These are phyloP conservation scores for Tieghemiomyces parasiticus DNA, from an alignment of 192 early-diverging fungal species.

Conservation along the genomic window DNA sequence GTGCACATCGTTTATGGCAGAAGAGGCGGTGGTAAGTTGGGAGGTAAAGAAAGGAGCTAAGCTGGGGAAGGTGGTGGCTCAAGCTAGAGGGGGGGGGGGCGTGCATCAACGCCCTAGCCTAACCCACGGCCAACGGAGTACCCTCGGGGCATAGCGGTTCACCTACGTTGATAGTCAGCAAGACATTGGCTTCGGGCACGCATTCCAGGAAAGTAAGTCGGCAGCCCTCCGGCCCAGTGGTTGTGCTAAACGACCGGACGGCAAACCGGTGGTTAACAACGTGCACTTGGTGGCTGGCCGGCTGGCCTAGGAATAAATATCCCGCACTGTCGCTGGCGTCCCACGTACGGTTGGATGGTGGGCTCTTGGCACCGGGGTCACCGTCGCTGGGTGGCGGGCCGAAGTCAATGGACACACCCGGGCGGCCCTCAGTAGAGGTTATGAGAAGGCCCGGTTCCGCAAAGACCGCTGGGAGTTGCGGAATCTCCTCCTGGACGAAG, in stretches of 20 bases:
- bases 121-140: too few species aligned
- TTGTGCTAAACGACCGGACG: slow-evolving; percentile 39
- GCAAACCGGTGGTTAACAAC: slow-evolving; percentile 47
- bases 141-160: too few species aligned
- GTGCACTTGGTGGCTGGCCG: slow-evolving; percentile 26
- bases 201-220: slow-evolving; percentile 73
- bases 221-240: slow-evolving; percentile 34
- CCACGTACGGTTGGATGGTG: not conserved
- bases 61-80: too few species aligned
- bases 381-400: not conserved
- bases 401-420: not conserved
- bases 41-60: too few species aligned
- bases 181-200: slow-evolving; percentile 57
- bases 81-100: too few species aligned
- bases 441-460: slow-evolving; percentile 7
- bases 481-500: slow-evolving; percentile 8
- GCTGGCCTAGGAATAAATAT: not conserved
- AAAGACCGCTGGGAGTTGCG: slow-evolving; percentile 6
- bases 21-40: too few species aligned
- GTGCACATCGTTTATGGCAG: not conserved
- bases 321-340: not conserved
- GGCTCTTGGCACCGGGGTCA: not conserved
- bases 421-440: not conserved
- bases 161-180: slow-evolving; percentile 68
- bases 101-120: too few species aligned